Evolutionary conservation across 257 asterid genomes (phyloP).

Genomic region (Solanum tacnaense): DNA sequence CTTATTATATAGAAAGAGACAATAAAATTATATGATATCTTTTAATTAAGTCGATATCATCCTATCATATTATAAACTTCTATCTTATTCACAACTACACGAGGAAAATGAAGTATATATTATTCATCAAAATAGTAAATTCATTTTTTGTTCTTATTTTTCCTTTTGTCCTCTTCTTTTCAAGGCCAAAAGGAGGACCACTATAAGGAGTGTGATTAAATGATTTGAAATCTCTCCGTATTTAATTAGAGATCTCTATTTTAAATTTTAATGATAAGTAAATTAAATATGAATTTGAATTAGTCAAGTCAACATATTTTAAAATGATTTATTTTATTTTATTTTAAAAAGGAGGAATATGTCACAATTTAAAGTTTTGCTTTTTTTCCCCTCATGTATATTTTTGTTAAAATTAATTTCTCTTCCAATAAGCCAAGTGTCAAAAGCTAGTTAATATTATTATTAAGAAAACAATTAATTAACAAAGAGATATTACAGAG

Average conservation of each 20-base stretch:
- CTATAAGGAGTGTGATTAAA: not conserved
- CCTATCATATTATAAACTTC: not conserved
- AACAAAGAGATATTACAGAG: not conserved
- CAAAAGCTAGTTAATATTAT: not conserved
- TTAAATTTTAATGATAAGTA: not conserved
- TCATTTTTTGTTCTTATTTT: not conserved
- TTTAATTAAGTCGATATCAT: not conserved
- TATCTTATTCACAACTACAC: not conserved
- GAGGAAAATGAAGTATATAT: not conserved
- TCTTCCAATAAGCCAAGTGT: not conserved
- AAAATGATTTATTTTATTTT: not conserved
- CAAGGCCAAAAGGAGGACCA: not conserved
- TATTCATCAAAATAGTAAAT: not conserved
- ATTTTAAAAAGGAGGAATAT: not conserved
- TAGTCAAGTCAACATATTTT: not conserved
- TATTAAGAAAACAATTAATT: not conserved
- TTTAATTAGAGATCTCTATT: accelerated
- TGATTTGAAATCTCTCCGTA: accelerated
- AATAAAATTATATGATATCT: not conserved
- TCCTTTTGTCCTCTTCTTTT: not conserved
- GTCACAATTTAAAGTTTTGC: not conserved
- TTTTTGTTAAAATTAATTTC: accelerated
- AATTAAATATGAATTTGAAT: not conserved
- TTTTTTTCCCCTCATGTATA: not conserved
- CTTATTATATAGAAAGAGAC: not conserved